Percentiles rank a stretch among this genome's conserved stretches.
phyloP scores from a whole-genome alignment of 805 yeast species.

The Dipodascus albidus region DNA sequence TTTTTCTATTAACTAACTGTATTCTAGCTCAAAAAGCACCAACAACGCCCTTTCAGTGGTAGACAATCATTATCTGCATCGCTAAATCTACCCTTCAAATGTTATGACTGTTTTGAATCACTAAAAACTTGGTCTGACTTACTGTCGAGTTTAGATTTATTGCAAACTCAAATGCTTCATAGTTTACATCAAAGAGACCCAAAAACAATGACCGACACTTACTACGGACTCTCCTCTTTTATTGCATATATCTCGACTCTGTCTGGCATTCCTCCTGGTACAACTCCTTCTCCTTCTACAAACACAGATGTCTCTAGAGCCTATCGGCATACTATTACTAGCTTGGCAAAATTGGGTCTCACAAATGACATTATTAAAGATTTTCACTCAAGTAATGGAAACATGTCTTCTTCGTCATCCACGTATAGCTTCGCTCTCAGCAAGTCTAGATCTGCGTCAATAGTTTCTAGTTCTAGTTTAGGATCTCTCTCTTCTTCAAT shows the following conservation, averaged over 20 bases:
- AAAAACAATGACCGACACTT: neutral
- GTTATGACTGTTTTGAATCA: slow-evolving; percentile 3
- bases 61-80: slow-evolving; percentile 1
- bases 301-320: slow-evolving; percentile 11
- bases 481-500: neutral
- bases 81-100: slow-evolving; percentile 3
- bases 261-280: slow-evolving; percentile 17
- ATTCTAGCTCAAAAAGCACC: slow-evolving; percentile 1
- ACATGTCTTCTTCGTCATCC: slow-evolving; percentile 1
- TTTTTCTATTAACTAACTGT: neutral
- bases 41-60: neutral
- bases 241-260: slow-evolving; percentile 8
- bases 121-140: slow-evolving; percentile 11
- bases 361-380: slow-evolving; percentile 9
- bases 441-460: neutral
- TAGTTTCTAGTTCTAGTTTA: neutral
- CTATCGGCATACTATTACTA: slow-evolving; percentile 12
- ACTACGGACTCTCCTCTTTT: neutral
- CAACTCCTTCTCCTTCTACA: slow-evolving; percentile 10
- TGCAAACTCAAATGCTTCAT: slow-evolving; percentile 1
- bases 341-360: slow-evolving; percentile 12
- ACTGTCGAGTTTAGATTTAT: slow-evolving; percentile 4
- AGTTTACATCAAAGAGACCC: neutral
- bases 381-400: slow-evolving; percentile 2
- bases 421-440: neutral